Conservation (phyloP, 1,139 yeast species). For the Martiniozyma asiatica region DNA sequence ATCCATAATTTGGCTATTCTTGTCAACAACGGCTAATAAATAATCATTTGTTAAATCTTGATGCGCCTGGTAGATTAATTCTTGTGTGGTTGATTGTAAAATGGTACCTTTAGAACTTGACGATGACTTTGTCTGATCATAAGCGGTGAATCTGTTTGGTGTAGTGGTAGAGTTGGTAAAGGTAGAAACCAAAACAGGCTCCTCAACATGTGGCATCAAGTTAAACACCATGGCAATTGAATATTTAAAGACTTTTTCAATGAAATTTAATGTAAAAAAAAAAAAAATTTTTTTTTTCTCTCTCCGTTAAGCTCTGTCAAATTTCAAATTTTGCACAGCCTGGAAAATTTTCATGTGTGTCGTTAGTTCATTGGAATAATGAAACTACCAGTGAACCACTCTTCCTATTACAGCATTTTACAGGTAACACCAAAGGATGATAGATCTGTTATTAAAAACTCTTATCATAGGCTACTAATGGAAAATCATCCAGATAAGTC, state of each 20-base stretch:
- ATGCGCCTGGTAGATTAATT: constrained; percentile 65
- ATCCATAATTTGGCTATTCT: constrained; percentile 41
- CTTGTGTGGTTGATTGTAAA: constrained; percentile 47
- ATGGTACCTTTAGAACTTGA: constrained; percentile 48
- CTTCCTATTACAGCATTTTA: constrained; percentile 38
- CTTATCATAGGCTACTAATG: constrained; percentile 51
- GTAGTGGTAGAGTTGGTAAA: constrained; percentile 87
- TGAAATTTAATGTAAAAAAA: neutral
- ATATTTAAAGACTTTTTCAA: neutral
- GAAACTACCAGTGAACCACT: constrained; percentile 11
- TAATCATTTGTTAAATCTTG: constrained; percentile 25
- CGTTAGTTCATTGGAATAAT: neutral
- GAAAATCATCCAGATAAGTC: constrained; percentile 66
- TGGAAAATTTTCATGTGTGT: neutral
- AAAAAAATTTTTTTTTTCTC: constrained; percentile 6
- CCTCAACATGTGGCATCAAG: constrained; percentile 15
- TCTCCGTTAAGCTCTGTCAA: too few species aligned
- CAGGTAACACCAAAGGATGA: constrained; percentile 32
- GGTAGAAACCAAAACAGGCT: constrained; percentile 25
- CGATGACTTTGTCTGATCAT: too few species aligned
- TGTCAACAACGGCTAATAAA: constrained; percentile 61
- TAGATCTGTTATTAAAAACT: constrained; percentile 36
- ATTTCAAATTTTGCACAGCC: too few species aligned
- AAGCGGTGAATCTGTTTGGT: too few species aligned
- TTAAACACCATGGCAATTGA: constrained; percentile 1